These are phyloP conservation scores for Stephania cephalantha DNA, from an alignment of 164 flowering plant genomes.

Conservation along the genomic window DNA sequence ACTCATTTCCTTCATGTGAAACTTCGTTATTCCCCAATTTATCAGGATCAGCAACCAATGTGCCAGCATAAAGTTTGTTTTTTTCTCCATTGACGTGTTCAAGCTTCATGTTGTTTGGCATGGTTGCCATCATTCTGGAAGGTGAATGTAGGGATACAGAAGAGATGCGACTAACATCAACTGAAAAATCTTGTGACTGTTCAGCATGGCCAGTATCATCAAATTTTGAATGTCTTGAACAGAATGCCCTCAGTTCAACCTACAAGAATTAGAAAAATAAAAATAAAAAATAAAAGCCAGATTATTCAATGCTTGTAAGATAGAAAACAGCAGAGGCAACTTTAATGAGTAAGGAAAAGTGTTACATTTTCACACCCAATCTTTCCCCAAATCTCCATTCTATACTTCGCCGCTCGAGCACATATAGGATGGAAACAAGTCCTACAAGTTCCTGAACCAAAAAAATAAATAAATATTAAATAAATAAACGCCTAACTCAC, in stretches of 20 bases:
- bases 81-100: conserved; percentile 38
- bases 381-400: conserved; percentile 94
- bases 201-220: conserved; percentile 19
- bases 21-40: conserved; percentile 22
- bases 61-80: conserved; percentile 17
- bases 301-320: background rate
- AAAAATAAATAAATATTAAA: background rate
- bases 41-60: conserved; percentile 20
- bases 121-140: conserved; percentile 17
- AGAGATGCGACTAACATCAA: conserved; percentile 24
- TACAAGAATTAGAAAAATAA: conserved; percentile 12
- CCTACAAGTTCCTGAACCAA: conserved; percentile 73
- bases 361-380: conserved; percentile 69
- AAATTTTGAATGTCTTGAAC: conserved; percentile 71
- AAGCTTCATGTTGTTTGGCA: conserved; percentile 30
- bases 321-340: background rate
- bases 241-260: conserved; percentile 91
- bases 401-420: conserved; percentile 85
- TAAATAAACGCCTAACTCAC: background rate
- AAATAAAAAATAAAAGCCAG: background rate
- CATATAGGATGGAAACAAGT: conserved; percentile 93
- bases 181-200: conserved; percentile 19
- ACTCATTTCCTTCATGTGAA: conserved; percentile 17
- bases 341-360: background rate
- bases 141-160: conserved; percentile 22